Evolutionary conservation across 352 stramenopile genomes (phyloP).

Genomic region (Pythium aristosporum): DNA sequence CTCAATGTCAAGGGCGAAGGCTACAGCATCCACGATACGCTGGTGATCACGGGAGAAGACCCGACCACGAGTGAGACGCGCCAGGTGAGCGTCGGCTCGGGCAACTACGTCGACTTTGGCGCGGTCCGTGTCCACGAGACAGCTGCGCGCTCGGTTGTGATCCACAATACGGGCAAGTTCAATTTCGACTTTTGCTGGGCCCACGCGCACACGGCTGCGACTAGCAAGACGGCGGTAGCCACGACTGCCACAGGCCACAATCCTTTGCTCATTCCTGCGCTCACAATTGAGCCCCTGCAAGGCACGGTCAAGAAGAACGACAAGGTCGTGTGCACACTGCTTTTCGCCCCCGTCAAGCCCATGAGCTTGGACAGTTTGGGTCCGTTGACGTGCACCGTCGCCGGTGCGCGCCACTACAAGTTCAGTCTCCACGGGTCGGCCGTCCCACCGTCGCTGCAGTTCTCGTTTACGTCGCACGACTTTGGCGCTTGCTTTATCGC

Average conservation of each 20-base stretch:
- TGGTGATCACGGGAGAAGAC: constrained; percentile 46
- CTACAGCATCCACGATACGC: constrained; percentile 88
- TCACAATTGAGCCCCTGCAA: constrained; percentile 68
- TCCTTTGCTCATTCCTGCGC: constrained; percentile 34
- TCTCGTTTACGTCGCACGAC: constrained; percentile 89
- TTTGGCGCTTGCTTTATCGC: constrained; percentile 92
- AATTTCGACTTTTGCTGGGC: constrained; percentile 94
- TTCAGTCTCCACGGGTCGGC: constrained; percentile 73
- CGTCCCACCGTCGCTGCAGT: constrained; percentile 83
- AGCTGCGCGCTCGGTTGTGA: constrained; percentile 57
- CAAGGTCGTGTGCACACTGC: constrained; percentile 64
- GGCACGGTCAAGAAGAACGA: constrained; percentile 91
- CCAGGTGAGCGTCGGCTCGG: constrained; percentile 25
- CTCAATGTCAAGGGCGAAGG: constrained; percentile 95
- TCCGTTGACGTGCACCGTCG: constrained; percentile 80
- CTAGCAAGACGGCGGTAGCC: background rate
- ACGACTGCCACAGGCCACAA: background rate
- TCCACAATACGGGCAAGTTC: constrained; percentile 94
- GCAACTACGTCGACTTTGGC: constrained; percentile 86
- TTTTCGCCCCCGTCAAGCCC: constrained; percentile 79
- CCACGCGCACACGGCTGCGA: constrained; percentile 10
- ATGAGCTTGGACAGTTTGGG: constrained; percentile 60
- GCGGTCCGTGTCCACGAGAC: constrained; percentile 84
- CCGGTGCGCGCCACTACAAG: constrained; percentile 81
- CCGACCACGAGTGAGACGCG: constrained; percentile 37